Base-by-base conservation (phyloP, 2,329 filamentous ascomycete genomes). In the Fusarium torreyae region DNA sequence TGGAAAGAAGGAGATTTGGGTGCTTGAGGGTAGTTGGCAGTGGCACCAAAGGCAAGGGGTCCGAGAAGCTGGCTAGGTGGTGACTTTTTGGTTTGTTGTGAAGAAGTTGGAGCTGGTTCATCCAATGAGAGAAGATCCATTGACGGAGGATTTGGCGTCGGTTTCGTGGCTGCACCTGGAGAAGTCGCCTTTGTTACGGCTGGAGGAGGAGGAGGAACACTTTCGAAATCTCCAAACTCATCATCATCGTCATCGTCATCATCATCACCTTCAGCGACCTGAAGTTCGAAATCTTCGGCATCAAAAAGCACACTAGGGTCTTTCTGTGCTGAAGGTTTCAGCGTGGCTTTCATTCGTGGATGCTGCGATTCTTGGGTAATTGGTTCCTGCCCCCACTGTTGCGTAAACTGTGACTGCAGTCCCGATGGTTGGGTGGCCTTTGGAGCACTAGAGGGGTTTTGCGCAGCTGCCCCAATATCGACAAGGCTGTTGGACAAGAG, bases 261-360 rank as follows among this genome's bases (percentile, higher is more conserved):
- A 9, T 86, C 78, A n/a, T 81, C 79, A 8, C 80, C 82, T 13
- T 80, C 80, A 7, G 74, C 77, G 4, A 73, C 76, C 34, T 81
- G 76, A 15, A 81, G 74, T 54, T 83, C 84, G 68, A 86, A 86
- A 50, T 88, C 85, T 42, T 87, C 85, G 36, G 87, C 90, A 77
- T 93, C 90, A 75, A 93, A 93, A 4, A 93, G 80, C 5, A 93
- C 85, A 68, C 88, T 86, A 3, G 86, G 78, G 43, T 87, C 79
- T 2, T 75, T 65, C 14, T 76, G 62, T 10, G 62, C 49, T 9
- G 73, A 66, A 10, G 56, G 36, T 53, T 69, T 77, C 24, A 70
- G 64, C 46, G 64, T 77, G 8, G 73, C 59, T 24, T 71, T 75
- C 31, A 73, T 58, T 15, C 60, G 66, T 28, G 57, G 51, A n/a